phyloP scores from a whole-genome alignment of 2,329 filamentous ascomycete genomes.

The Verticillium longisporum region DNA sequence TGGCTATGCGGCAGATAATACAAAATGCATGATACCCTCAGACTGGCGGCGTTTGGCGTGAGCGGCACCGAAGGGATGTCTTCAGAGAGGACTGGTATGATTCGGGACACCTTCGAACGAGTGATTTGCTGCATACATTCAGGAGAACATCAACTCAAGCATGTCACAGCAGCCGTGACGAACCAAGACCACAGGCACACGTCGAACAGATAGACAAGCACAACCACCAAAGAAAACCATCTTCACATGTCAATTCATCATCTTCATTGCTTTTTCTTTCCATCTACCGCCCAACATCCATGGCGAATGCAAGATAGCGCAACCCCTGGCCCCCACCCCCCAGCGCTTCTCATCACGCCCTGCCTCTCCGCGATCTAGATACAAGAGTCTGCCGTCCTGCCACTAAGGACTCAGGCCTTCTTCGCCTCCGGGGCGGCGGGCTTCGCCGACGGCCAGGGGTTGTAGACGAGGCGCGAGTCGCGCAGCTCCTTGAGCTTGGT shows the following conservation, averaged over 20 bases:
- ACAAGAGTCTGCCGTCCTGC: neutral
- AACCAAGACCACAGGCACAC: no score
- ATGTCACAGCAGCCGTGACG: no score
- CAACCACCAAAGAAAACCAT: neutral
- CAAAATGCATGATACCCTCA: conserved; percentile 8
- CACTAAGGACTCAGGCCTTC: conserved; percentile 1
- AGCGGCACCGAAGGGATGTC: neutral
- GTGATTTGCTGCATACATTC: no score
- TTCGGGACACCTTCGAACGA: no score
- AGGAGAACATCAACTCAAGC: no score
- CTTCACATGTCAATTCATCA: conserved; percentile 7
- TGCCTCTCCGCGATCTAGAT: neutral
- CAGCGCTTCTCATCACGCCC: no score
- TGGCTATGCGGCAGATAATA: neutral
- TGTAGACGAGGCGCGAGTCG: conserved; percentile 33
- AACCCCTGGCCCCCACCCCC: neutral
- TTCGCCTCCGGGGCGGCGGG: conserved; percentile 11
- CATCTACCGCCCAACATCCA: neutral
- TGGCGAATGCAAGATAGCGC: neutral
- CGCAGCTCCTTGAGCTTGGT: conserved; percentile 47
- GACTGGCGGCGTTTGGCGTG: no score
- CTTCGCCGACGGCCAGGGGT: conserved; percentile 16
- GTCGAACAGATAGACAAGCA: no score
- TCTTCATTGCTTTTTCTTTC: neutral
- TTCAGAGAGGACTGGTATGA: no score